Evolutionary conservation across 768 basidiomycete species (phyloP).

Genomic region (Sarcomyxa edulis): DNA sequence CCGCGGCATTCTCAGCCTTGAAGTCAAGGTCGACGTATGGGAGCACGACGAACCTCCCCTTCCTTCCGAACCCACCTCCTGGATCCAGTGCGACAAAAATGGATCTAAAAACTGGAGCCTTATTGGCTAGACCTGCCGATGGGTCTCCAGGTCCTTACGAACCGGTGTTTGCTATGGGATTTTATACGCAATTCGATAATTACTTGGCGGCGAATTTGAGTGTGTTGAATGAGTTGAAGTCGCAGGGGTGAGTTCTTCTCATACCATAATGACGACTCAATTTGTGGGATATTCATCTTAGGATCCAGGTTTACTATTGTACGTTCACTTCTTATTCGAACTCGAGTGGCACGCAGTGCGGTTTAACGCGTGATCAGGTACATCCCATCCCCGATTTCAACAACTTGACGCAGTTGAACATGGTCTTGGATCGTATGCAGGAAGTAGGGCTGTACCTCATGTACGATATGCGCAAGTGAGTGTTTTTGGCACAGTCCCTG

Average conservation of each 20-base stretch:
- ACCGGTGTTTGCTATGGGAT: slow-evolving; percentile 68
- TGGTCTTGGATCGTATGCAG: slow-evolving; percentile 67
- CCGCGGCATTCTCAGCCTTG: no score
- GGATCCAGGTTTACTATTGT: slow-evolving; percentile 33
- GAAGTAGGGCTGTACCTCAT: slow-evolving; percentile 66
- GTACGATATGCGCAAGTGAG: slow-evolving; percentile 74
- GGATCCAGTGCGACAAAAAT: slow-evolving; percentile 56
- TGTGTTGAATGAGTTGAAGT: slow-evolving; percentile 50
- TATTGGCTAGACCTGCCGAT: slow-evolving; percentile 45
- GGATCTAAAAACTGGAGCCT: slow-evolving; percentile 53
- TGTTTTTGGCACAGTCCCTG: slow-evolving; percentile 1
- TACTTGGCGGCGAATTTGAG: slow-evolving; percentile 50
- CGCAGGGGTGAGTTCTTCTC: slow-evolving; percentile 42
- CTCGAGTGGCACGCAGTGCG: no score
- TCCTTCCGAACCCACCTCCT: slow-evolving; percentile 41
- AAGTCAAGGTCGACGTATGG: no score
- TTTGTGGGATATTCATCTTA: background rate
- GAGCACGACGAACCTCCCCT: slow-evolving; percentile 35
- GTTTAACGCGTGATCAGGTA: slow-evolving; percentile 40
- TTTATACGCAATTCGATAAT: slow-evolving; percentile 57
- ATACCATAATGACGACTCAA: background rate
- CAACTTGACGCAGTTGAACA: slow-evolving; percentile 50
- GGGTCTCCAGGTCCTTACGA: slow-evolving; percentile 45
- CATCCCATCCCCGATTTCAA: slow-evolving; percentile 68
- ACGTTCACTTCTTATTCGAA: slow-evolving; percentile 11